Evolutionary conservation across 2,329 filamentous ascomycete species (phyloP), one percentile per base, ranked within the genome.

Genomic region (Penicillium sp.): DNA sequence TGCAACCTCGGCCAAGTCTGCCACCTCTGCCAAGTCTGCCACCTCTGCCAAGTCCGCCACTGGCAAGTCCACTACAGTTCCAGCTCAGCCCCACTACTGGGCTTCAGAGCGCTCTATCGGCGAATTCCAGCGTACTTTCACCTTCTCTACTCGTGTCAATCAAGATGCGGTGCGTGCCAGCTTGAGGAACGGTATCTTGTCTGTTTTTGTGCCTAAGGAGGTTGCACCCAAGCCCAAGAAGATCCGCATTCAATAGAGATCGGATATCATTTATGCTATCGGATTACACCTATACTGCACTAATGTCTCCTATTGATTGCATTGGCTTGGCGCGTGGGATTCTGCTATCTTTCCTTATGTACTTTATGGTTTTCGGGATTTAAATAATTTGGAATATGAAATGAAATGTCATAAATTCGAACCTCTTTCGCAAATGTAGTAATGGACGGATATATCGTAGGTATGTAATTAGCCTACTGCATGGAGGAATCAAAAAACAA

Each of bases 131-230:
- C 78, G 84, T 54, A 76, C 74, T 6, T 87, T 87, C 70, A 77
- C 73, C 52, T 87, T 87, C 74, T 79, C 84, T 1, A 73, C 75
- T 1, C 74, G 80, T 21, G 79, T 87, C 27, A 79, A 87, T 62
- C 83, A 86, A 68, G 82, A 87, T 49, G 74, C 69, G 21, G 84
- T 87, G 60, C 84, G 79, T 69, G 84, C 84, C 8, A 82, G 76
- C 57, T 67, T 87, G 70, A 85, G 81, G 75, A 80, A 87, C 65
- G 84, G 84, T 13, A 79, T 87, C 48, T 70, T 87, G 52, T 80
- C 75, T 27, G 77, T 87, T 31, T 63, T 80, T 14, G 79, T 87
- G 7, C 84, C 84, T 0, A 86, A 87, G 71, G 78, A 80, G 48
- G 64, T 77, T 51, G 76, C 76, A 16, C 79, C 79, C 10, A 73